A percentile compares a stretch with the other conserved stretches of the same genome.
phyloP scores from a whole-genome alignment of 2,329 filamentous ascomycete species.

The Hymenoscyphus albidus region DNA sequence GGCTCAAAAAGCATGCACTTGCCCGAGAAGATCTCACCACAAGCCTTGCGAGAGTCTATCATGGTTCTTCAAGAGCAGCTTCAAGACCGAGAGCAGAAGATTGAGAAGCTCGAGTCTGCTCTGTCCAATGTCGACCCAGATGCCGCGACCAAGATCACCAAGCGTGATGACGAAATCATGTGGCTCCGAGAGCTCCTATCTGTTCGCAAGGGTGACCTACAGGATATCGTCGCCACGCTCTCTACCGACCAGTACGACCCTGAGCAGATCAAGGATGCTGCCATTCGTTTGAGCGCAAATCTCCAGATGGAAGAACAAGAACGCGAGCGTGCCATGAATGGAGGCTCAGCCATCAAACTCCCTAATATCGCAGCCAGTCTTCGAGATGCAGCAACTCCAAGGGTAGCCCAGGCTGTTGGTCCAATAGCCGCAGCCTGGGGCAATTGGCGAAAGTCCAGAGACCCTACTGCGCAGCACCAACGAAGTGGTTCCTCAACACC shows the following conservation, averaged over 20 bases:
- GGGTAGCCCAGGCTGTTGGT: conserved; percentile 77
- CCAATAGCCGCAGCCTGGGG: conserved; percentile 87
- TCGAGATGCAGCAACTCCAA: conserved; percentile 71
- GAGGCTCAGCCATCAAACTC: conserved; percentile 61
- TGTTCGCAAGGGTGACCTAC: conserved; percentile 84
- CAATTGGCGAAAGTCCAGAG: conserved; percentile 70
- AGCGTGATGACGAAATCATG: conserved; percentile 87
- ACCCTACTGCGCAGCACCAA: conserved; percentile 37
- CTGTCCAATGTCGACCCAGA: conserved; percentile 69
- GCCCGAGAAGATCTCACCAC: conserved; percentile 86
- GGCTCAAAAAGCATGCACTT: conserved; percentile 45
- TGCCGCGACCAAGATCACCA: conserved; percentile 76
- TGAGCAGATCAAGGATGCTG: conserved; percentile 78
- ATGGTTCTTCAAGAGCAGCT: conserved; percentile 95
- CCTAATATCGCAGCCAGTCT: conserved; percentile 76
- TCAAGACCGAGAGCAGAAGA: conserved; percentile 85
- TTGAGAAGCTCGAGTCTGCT: conserved; percentile 78
- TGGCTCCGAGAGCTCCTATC: conserved; percentile 93
- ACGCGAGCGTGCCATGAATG: conserved; percentile 76
- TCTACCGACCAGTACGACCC: conserved; percentile 72
- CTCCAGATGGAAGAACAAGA: conserved; percentile 98
- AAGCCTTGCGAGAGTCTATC: conserved; percentile 92
- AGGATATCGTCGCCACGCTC: conserved; percentile 82
- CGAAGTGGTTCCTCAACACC: conserved; percentile 28
- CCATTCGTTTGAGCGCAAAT: conserved; percentile 89